Base-by-base conservation (phyloP, 371 early-diverging fungal species). In the Batkoa obscura region DNA sequence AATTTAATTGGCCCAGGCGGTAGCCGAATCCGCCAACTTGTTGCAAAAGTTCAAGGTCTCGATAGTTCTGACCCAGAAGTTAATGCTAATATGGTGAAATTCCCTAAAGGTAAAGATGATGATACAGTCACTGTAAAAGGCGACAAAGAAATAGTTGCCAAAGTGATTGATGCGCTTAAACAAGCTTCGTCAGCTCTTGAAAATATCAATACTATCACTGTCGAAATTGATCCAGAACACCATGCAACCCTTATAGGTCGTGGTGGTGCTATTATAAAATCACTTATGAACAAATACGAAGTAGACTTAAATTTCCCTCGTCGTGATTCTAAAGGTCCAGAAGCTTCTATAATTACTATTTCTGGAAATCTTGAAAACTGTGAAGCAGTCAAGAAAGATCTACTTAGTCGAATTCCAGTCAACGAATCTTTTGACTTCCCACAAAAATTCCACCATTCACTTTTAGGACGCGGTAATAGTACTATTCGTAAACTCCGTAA, bases 1-100 rank as follows among this genome's bases (percentile, higher is more conserved):
- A 68, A 69, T 59, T 67, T 90, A 61, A 90, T 88, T 55, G 90
- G 90, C 1, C 67, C 82, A 9, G 74, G 72, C 43, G 89, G 89
- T 37, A 59, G 71, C n/a, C 67, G 73, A 45, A 76, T 88, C 49
- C 77, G 80, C 39, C 73, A 75, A 45, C 67, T 86, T 33, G 74
- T 87, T 46, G 69, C 71, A 45, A 63, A 67, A 55, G 71, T 72
- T 15, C 83, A 84, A 47, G 88, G 84, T 3, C 66, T 64, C 1
- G 68, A 70, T 37, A 67, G 78, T 52, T 59, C 69, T 15, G 69
- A 72, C 33, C 56, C 58, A 43, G 60, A 65, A 4, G 72, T 46
- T n/a, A 68, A 43, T 43, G 64, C 62, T 48, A 66, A 69, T 48
- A 63, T 74, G 60, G 76, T 77, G 55, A 65, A 67, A 55, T 77